Evolutionary conservation across 2,329 filamentous ascomycete species (phyloP), one percentile per base, ranked within the genome.

Genomic region (Blastomyces percursus): DNA sequence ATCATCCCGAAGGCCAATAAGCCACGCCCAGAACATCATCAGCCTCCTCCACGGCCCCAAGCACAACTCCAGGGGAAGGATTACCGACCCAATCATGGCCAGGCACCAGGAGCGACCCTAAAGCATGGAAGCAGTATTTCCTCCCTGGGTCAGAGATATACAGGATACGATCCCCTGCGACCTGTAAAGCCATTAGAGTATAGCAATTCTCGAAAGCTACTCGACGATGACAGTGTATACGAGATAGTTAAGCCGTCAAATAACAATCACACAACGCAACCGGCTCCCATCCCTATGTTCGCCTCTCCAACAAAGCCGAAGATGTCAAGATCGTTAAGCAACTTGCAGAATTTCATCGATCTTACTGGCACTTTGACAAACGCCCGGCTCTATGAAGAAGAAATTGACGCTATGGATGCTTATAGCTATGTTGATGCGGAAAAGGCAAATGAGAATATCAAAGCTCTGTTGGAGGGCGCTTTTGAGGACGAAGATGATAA

Each of bases 351-450:
- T 54, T 79, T 79, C 35, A 73, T 84, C 27, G 80, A 84, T 66
- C 71, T 83, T 21, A 82, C 80, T 1, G 72, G 74, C 11, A 80
- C 80, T 62, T 76, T 81, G 61, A 78, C 79, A 2, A 80, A 81
- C 66, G 74, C 72, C n/a, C 76, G 72, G 2, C 74, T 81, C 30
- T 73, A 75, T 16, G 73, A 79, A 42, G 77, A 80, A 35, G 74
- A 75, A 7, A 85, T 84, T 67, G 82, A 82, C 4, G 76, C 80
- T 0, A 75, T 78, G 19, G 84, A 86, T 67, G 78, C 81, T 12
- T 78, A 80, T 67, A 78, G 78, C 1, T 81, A 80, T 66, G 72
- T 81, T 30, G 78, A 81, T 64, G 69, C 75, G 0, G 76, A 71
- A 12, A 79, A 80, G 65, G 79, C 79, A n/a, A 79, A 78, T 59